Percentiles rank a stretch among this genome's conserved stretches.
Conservation (phyloP, 805 yeast species). For the Pichia scutulata region DNA sequence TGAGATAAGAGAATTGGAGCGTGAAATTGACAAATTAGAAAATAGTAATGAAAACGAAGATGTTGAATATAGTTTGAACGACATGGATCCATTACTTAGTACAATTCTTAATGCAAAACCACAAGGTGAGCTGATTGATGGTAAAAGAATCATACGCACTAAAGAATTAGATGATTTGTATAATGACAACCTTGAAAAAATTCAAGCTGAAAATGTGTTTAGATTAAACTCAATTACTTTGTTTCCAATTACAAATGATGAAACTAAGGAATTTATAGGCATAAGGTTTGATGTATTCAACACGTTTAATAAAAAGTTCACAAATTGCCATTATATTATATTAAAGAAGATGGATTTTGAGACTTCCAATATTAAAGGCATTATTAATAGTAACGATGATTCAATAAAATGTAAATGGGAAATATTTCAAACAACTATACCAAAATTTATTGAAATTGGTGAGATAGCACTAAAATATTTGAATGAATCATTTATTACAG, state of each 20-base stretch:
- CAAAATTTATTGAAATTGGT: conserved; percentile 25
- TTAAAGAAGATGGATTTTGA: conserved; percentile 19
- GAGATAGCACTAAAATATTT: conserved; percentile 20
- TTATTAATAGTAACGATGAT: too few species aligned
- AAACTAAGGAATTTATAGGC: conserved; percentile 33
- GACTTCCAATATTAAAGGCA: background rate
- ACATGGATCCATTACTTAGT: background rate
- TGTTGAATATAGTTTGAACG: conserved; percentile 14
- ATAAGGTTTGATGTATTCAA: conserved; percentile 42
- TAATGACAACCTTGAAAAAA: conserved; percentile 13
- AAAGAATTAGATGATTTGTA: conserved; percentile 1
- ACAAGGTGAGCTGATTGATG: conserved; percentile 12
- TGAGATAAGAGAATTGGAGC: conserved; percentile 12
- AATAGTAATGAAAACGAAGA: conserved; percentile 12
- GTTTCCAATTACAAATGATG: conserved; percentile 35
- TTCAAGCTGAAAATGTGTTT: conserved; percentile 39
- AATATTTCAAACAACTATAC: conserved; percentile 29
- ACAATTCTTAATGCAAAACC: background rate
- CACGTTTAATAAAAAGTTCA: conserved; percentile 22
- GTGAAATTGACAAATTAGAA: conserved; percentile 5
- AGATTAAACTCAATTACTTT: conserved; percentile 45
- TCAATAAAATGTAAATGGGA: conserved; percentile 18
- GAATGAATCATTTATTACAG: conserved; percentile 5
- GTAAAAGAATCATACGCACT: conserved; percentile 2
- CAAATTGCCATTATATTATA: conserved; percentile 42